Percentiles rank a stretch among this genome's conserved stretches.
Conservation (phyloP, 306 rosid genomes). For the Casuarina equisetifolia region DNA sequence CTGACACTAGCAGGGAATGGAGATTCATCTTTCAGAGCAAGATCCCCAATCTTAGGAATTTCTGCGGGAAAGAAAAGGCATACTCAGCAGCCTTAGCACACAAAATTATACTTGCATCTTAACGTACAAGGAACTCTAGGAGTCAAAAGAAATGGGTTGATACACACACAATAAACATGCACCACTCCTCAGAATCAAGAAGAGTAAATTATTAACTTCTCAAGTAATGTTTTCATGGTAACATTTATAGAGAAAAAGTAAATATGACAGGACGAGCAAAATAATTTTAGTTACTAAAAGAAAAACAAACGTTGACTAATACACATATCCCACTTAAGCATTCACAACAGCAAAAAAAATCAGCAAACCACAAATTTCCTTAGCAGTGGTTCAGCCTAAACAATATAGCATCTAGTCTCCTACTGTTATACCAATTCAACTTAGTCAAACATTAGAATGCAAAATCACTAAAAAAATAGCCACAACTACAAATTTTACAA, state of each 20-base stretch:
- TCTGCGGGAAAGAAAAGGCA: slow-evolving; percentile 46
- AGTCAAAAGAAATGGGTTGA: background rate
- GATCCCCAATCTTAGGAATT: slow-evolving; percentile 48
- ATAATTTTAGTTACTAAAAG: background rate
- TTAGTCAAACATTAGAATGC: slow-evolving; percentile 6
- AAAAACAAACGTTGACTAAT: too few relatives aligned
- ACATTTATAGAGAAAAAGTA: background rate
- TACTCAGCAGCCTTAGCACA: background rate
- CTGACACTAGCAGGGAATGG: slow-evolving; percentile 45
- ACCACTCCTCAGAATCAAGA: background rate
- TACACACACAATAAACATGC: background rate
- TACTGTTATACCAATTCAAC: background rate
- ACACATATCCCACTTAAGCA: background rate
- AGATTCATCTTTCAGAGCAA: slow-evolving; percentile 58
- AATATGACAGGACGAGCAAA: background rate
- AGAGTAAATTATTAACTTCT: background rate
- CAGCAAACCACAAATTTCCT: background rate
- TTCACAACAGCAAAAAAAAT: background rate
- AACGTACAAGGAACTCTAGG: slow-evolving; percentile 10
- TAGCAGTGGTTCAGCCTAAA: background rate
- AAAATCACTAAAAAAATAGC: slow-evolving; percentile 12
- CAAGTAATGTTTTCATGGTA: background rate
- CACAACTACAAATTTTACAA: slow-evolving; percentile 7
- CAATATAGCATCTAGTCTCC: background rate
- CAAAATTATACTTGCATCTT: background rate